Evolutionary conservation across 805 yeast genomes (phyloP).

Genomic region (Wickerhamiella bombiphila): DNA sequence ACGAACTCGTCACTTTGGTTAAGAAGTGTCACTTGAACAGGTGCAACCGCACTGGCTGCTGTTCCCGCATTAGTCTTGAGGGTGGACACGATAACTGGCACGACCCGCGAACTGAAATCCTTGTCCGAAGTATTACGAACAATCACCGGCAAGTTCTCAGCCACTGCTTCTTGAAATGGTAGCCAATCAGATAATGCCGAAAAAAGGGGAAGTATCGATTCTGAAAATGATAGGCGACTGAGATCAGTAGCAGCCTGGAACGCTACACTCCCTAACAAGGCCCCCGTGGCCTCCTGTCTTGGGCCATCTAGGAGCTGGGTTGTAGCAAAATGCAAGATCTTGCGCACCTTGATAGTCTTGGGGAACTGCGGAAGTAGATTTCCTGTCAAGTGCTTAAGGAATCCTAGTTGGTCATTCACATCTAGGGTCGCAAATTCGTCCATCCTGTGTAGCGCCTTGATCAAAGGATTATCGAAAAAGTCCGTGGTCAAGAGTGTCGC

Average conservation of each 20-base stretch:
- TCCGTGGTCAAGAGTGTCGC: slow-evolving; percentile 56
- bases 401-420: slow-evolving; percentile 48
- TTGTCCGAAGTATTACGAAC: slow-evolving; percentile 35
- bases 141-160: slow-evolving; percentile 36
- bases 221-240: slow-evolving; percentile 67
- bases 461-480: slow-evolving; percentile 69
- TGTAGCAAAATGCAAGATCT: slow-evolving; percentile 56
- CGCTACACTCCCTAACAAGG: slow-evolving; percentile 12
- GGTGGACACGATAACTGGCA: slow-evolving; percentile 30
- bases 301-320: slow-evolving; percentile 30
- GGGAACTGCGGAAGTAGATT: slow-evolving; percentile 45
- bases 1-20: slow-evolving; percentile 29
- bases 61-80: slow-evolving; percentile 18
- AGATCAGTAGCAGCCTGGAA: slow-evolving; percentile 39
- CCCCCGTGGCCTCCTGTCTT: slow-evolving; percentile 16
- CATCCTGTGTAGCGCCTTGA: slow-evolving; percentile 63
- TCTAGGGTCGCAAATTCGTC: slow-evolving; percentile 73
- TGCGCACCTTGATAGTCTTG: slow-evolving; percentile 40
- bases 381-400: slow-evolving; percentile 46
- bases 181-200: slow-evolving; percentile 26
- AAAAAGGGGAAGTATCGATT: slow-evolving; percentile 40
- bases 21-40: slow-evolving; percentile 40
- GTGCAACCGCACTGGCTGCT: slow-evolving; percentile 19
- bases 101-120: slow-evolving; percentile 35
- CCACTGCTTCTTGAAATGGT: slow-evolving; percentile 30